phyloP scores from a whole-genome alignment of 139 green algal species.

The Coelastrella sp. region DNA sequence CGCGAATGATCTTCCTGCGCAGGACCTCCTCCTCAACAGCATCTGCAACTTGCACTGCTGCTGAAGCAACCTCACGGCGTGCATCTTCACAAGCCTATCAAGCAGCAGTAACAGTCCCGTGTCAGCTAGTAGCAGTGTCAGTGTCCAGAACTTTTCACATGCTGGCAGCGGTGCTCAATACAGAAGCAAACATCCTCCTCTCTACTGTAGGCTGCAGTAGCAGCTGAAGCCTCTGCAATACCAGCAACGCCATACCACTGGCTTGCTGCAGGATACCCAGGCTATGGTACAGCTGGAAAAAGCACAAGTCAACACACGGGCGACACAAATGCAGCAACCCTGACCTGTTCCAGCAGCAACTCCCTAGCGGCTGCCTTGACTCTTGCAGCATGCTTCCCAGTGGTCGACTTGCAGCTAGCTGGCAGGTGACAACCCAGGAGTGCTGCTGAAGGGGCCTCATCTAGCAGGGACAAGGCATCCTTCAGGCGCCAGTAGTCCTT shows the following conservation, averaged over 20 bases:
- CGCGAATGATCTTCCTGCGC: constrained; percentile 18
- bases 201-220: no score
- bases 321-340: not conserved
- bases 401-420: not conserved
- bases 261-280: no score
- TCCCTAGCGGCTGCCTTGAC: constrained; percentile 15
- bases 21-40: constrained; percentile 40
- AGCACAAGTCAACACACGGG: no score
- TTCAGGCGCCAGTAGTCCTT: constrained; percentile 47
- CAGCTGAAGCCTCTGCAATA: no score
- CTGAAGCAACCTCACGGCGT: constrained; percentile 21
- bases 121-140: no score
- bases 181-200: no score
- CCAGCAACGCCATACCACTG: no score
- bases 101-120: no score
- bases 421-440: not conserved
- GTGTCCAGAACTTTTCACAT: no score
- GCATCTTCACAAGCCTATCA: constrained; percentile 10
- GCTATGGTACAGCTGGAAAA: no score
- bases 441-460: constrained; percentile 7
- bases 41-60: constrained; percentile 24
- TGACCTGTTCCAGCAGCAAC: not conserved
- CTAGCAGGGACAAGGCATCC: constrained; percentile 46
- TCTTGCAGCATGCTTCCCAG: not conserved
- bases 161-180: no score